Conservation (phyloP, 1,284 basidiomycete genomes). For the Athelia psychrophila region DNA sequence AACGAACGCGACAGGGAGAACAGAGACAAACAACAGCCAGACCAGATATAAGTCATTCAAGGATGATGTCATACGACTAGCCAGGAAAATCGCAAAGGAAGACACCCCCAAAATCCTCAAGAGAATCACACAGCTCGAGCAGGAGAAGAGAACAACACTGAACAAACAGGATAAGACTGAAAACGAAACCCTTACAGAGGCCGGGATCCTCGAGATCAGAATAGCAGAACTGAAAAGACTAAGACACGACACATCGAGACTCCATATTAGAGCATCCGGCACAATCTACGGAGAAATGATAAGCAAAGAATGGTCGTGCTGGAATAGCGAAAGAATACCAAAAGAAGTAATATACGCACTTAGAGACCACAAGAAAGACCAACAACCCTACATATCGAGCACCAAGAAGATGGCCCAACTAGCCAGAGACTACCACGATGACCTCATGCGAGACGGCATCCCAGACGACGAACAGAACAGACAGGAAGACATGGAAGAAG, state of each 20-base stretch:
- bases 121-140: conserved; percentile 12
- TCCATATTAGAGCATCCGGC: conserved; percentile 10
- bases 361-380: conserved; percentile 5
- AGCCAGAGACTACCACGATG: conserved; percentile 1
- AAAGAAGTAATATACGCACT: conserved; percentile 22
- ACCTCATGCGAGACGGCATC: not conserved
- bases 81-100: not conserved
- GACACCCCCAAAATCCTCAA: conserved; percentile 1
- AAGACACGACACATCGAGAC: conserved; percentile 9
- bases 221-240: conserved; percentile 9
- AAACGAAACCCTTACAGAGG: not conserved
- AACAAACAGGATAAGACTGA: conserved; percentile 18
- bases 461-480: not conserved
- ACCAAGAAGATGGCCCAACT: conserved; percentile 2
- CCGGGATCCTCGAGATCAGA: not conserved
- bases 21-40: not conserved
- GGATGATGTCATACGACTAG: not conserved
- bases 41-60: not conserved
- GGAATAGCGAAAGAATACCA: conserved; percentile 21
- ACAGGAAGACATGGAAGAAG: conserved; percentile 3
- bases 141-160: conserved; percentile 23
- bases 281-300: conserved; percentile 26
- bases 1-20: not conserved
- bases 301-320: conserved; percentile 26
- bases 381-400: not conserved